Evolutionary conservation across 176 grass and related monocot genomes (phyloP).

Genomic region (Poa annua): DNA sequence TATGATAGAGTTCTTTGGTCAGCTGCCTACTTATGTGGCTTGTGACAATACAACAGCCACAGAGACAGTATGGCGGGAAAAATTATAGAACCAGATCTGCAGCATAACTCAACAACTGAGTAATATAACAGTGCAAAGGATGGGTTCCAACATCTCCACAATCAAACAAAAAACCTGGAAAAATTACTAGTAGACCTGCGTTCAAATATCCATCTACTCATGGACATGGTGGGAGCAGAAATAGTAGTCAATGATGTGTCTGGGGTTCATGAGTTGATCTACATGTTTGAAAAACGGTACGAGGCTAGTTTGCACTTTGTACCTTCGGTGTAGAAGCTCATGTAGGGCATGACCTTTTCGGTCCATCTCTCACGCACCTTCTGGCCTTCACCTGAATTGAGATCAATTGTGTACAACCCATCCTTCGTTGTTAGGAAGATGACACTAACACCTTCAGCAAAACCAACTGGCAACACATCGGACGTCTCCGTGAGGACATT

Average conservation of each 20-base stretch:
- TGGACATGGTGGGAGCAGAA: neutral
- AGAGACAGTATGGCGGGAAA: too few species aligned
- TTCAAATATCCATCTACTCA: neutral
- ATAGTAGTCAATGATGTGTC: neutral
- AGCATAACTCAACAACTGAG: neutral
- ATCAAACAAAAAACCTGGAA: neutral
- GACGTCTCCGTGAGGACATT: neutral
- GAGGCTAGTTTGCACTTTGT: neutral
- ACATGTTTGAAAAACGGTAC: neutral
- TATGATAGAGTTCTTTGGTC: neutral
- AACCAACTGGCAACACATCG: neutral
- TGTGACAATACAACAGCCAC: neutral
- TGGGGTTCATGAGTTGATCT: neutral
- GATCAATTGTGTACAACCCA: neutral
- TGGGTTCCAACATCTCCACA: neutral
- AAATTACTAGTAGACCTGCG: too few species aligned
- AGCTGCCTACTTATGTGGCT: neutral
- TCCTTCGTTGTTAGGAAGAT: neutral
- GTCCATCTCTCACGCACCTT: too few species aligned
- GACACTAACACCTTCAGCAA: neutral
- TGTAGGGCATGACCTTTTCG: too few species aligned
- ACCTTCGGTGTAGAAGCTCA: conserved; percentile 21
- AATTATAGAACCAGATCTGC: too few species aligned
- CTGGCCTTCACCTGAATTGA: neutral
- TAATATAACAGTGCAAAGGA: neutral